Conservation (phyloP, 108 stramenopile genomes). For the Skeletonema costatum region DNA sequence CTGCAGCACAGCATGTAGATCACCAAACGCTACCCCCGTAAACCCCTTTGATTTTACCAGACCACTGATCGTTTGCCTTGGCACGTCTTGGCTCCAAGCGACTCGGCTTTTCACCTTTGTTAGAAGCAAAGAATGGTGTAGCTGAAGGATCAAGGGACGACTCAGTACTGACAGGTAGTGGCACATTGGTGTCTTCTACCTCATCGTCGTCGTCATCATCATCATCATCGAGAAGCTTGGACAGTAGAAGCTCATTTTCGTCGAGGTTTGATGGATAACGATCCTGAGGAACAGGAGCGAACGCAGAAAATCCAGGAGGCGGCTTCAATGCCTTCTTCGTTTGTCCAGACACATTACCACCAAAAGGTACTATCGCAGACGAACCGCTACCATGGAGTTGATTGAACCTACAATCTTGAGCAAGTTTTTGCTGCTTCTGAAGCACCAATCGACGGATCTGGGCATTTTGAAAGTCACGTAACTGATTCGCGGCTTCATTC, state of each 20-base stretch:
- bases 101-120: background rate
- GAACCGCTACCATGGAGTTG: background rate
- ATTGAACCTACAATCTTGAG: constrained; percentile 5
- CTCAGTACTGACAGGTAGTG: constrained; percentile 18
- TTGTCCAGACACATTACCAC: background rate
- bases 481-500: constrained; percentile 40
- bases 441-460: constrained; percentile 42
- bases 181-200: background rate
- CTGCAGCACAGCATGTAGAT: background rate
- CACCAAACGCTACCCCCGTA: constrained; percentile 51
- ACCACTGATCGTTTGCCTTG: constrained; percentile 9
- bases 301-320: constrained; percentile 37
- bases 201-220: constrained; percentile 19
- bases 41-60: constrained; percentile 39
- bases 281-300: constrained; percentile 12
- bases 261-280: constrained; percentile 17
- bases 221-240: constrained; percentile 52
- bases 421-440: constrained; percentile 30
- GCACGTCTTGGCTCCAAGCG: constrained; percentile 2
- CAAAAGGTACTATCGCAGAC: background rate
- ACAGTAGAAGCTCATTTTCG: constrained; percentile 42
- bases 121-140: constrained; percentile 27
- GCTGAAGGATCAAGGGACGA: constrained; percentile 46
- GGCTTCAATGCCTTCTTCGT: constrained; percentile 27
- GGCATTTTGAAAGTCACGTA: constrained; percentile 50